Evolutionary conservation across 2,329 filamentous ascomycete genomes (phyloP).

Genomic region (Juglanconis juglandina): DNA sequence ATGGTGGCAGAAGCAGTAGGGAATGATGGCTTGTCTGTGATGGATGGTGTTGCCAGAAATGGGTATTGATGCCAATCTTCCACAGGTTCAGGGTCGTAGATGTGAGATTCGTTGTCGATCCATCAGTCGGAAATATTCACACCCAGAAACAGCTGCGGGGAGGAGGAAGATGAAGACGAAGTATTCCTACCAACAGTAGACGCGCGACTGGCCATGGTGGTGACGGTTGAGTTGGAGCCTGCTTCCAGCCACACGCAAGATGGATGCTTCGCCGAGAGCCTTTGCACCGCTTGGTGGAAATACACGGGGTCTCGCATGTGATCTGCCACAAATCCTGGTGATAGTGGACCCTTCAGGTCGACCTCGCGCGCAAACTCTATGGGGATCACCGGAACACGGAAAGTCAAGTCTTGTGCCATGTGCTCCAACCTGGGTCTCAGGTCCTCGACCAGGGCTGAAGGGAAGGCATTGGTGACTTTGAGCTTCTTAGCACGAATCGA

Average conservation of each 20-base stretch:
- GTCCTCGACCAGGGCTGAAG: conserved; percentile 38
- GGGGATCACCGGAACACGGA: conserved; percentile 30
- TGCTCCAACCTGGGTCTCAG: conserved; percentile 33
- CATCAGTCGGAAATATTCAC: conserved; percentile 21
- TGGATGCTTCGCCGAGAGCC: not conserved
- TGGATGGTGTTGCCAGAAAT: conserved; percentile 35
- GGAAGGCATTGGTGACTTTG: conserved; percentile 45
- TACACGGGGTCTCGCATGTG: conserved; percentile 44
- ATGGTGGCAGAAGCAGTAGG: conserved; percentile 34
- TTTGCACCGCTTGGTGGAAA: conserved; percentile 34
- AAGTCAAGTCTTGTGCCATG: conserved; percentile 27
- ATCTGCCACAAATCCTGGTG: conserved; percentile 22
- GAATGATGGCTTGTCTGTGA: conserved; percentile 16
- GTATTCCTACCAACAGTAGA: conserved; percentile 13
- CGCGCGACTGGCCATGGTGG: conserved; percentile 30
- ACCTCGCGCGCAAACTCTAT: conserved; percentile 24
- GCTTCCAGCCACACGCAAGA: conserved; percentile 37
- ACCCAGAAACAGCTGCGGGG: conserved; percentile 11
- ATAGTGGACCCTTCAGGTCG: no score
- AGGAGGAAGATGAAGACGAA: conserved; percentile 6
- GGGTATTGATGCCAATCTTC: conserved; percentile 32
- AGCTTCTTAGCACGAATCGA: conserved; percentile 34
- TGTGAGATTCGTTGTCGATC: conserved; percentile 17
- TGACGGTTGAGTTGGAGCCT: conserved; percentile 36
- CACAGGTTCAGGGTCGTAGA: conserved; percentile 34